Evolutionary conservation across 208 protist species (phyloP), one percentile per base, ranked within the genome.

Genomic region (Trichomonas gallinae): DNA sequence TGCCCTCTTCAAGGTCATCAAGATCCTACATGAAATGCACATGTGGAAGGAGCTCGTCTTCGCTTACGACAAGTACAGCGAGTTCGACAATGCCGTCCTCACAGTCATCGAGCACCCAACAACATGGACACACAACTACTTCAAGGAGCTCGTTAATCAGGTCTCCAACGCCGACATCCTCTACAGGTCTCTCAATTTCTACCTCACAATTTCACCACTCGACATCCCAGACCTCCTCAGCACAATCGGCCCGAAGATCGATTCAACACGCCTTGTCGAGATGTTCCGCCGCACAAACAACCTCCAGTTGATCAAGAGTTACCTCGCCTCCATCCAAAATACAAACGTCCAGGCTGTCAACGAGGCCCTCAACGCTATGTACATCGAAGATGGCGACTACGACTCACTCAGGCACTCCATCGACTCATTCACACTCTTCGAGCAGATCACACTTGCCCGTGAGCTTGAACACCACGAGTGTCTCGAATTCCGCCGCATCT

Each of bases 321-420:
- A 99, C 97, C 96, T 98, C 8, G 96, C 99, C 82, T 96, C 97
- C 10, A 98, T 99, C 45, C 99, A 99, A 97, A 97, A 98, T 48
- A 97, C 91, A 36, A 98, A 98, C 96, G 97, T 97, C 96, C 97
- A 97, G 96, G 97, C 89, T 58, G 99, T 99, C 42, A 99, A 99
- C 97, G 99, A 99, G 97, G 98, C 99, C 17, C 97, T 99, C 44
- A 99, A 99, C 98, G 97, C 98, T 38, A 96, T 99, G 15, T 99
- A 99, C 97, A 99, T 99, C 48, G 98, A 99, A 96, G 99, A 99
- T 96, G 99, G 99, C 96, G 99, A 99, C 98, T 99, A 99, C 97
- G 98, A 99, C 72, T 97, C 98, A 15, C 98, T 99, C 31, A 98
- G 98, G 63, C 96, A 98, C 63, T 99, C 98, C 9, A 98, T 99